These are phyloP conservation scores for Ceriops tagal DNA, from an alignment of 345 rosid species.

Conservation along the genomic window DNA sequence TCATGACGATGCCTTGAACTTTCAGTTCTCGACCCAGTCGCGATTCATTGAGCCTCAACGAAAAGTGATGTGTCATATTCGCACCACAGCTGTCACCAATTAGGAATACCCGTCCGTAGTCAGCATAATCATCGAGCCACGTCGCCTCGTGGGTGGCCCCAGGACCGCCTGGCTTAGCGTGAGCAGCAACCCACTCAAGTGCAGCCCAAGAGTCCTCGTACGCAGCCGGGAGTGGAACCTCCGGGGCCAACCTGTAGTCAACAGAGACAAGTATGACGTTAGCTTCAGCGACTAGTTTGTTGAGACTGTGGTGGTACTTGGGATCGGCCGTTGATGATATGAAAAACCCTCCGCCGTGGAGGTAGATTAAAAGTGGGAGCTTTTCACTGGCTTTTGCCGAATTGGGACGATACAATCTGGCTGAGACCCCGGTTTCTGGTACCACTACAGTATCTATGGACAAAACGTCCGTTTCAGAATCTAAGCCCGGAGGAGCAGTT, in stretches of 20 bases:
- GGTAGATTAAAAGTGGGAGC: constrained; percentile 67
- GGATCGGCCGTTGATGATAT: constrained; percentile 53
- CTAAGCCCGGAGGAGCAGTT: constrained; percentile 49
- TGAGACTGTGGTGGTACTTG: constrained; percentile 56
- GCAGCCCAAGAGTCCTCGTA: constrained; percentile 77
- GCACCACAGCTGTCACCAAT: constrained; percentile 80
- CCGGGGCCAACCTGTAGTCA: constrained; percentile 68
- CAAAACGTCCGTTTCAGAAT: constrained; percentile 45
- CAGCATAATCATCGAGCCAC: constrained; percentile 55
- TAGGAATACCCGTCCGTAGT: constrained; percentile 43
- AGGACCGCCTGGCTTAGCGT: not conserved
- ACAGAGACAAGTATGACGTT: constrained; percentile 56
- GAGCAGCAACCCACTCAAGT: constrained; percentile 46
- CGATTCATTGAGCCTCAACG: constrained; percentile 30
- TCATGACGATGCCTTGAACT: constrained; percentile 61
- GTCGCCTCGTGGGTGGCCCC: constrained; percentile 5
- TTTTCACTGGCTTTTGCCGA: constrained; percentile 9
- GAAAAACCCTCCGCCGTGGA: constrained; percentile 85
- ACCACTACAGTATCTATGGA: constrained; percentile 60
- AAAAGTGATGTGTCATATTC: constrained; percentile 64
- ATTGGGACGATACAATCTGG: constrained; percentile 58
- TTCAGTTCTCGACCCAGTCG: constrained; percentile 20
- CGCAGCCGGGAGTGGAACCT: constrained; percentile 62
- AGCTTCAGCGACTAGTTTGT: constrained; percentile 53
- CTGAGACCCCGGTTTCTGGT: constrained; percentile 48